Conservation (phyloP, 805 yeast genomes). For the Candida michaelii region DNA sequence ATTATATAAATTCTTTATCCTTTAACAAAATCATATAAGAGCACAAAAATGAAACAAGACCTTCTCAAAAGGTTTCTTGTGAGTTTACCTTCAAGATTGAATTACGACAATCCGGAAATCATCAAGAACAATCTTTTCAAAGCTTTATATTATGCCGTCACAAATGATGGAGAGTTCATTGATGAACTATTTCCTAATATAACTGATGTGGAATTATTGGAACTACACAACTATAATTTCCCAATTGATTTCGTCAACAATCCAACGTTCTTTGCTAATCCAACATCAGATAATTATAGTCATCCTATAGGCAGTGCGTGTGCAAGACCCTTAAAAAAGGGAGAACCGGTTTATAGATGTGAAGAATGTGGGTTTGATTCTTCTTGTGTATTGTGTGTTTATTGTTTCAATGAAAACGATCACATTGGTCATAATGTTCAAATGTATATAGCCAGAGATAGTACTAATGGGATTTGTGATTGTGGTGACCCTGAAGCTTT, state of each 20-base stretch:
- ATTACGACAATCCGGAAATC: constrained; percentile 13
- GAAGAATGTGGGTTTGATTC: constrained; percentile 75
- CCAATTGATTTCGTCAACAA: constrained; percentile 3
- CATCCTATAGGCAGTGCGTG: constrained; percentile 67
- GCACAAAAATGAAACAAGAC: constrained; percentile 23
- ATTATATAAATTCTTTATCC: too few relatives aligned
- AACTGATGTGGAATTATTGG: constrained; percentile 17
- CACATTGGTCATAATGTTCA: constrained; percentile 67
- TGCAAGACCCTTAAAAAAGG: constrained; percentile 58
- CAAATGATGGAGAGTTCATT: constrained; percentile 40
- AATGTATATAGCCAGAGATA: constrained; percentile 47
- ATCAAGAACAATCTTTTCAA: constrained; percentile 24
- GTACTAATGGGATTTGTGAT: constrained; percentile 63
- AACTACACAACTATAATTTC: constrained; percentile 14
- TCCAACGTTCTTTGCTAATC: constrained; percentile 16
- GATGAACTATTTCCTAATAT: constrained; percentile 33
- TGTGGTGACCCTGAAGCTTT: constrained; percentile 75
- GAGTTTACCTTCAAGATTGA: constrained; percentile 22
- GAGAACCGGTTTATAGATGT: constrained; percentile 72
- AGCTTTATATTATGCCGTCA: constrained; percentile 30
- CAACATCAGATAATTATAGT: constrained; percentile 16
- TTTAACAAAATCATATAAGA: too few relatives aligned
- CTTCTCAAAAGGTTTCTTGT: constrained; percentile 27
- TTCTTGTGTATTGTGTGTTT: constrained; percentile 72
- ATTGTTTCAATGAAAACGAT: constrained; percentile 70